A percentile compares a stretch with the other conserved stretches of the same genome.
These are phyloP conservation scores for Auricularia auricula-judae DNA, from an alignment of 768 basidiomycete genomes.

Conservation along the genomic window DNA sequence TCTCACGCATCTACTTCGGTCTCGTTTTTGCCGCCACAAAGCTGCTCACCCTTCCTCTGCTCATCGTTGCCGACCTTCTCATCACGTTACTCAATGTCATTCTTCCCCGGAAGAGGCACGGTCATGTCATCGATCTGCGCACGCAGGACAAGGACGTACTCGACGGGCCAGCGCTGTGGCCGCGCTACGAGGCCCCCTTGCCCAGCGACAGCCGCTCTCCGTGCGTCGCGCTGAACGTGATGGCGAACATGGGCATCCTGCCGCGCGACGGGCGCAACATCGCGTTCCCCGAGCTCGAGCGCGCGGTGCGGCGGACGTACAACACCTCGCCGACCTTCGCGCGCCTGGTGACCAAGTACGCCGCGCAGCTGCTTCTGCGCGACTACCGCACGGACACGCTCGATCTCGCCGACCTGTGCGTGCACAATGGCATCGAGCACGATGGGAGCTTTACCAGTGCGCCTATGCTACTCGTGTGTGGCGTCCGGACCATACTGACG, in stretches of 20 bases:
- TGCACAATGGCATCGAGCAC: conserved; percentile 59
- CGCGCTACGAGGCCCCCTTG: neutral
- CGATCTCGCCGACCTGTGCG: conserved; percentile 53
- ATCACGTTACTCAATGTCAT: neutral
- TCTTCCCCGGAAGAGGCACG: neutral
- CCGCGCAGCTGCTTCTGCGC: conserved; percentile 46
- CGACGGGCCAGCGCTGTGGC: neutral
- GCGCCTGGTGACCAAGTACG: conserved; percentile 50
- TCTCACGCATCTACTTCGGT: conserved; percentile 1
- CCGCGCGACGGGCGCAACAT: conserved; percentile 5
- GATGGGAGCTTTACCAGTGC: conserved; percentile 8
- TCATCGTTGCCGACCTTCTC: neutral
- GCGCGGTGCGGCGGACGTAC: conserved; percentile 41
- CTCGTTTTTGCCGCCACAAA: neutral
- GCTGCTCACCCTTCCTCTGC: neutral
- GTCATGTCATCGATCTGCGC: neutral
- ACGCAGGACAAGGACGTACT: neutral
- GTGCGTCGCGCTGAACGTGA: conserved; percentile 5
- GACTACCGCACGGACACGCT: conserved; percentile 46
- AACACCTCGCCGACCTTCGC: conserved; percentile 65
- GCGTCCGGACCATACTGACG: neutral
- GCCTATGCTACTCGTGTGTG: neutral
- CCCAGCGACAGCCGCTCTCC: conserved; percentile 1
- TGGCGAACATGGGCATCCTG: conserved; percentile 4
- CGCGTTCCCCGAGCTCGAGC: conserved; percentile 15